These are phyloP conservation scores for Acacia concinna DNA, from an alignment of 331 rosid genomes.

Conservation along the genomic window DNA sequence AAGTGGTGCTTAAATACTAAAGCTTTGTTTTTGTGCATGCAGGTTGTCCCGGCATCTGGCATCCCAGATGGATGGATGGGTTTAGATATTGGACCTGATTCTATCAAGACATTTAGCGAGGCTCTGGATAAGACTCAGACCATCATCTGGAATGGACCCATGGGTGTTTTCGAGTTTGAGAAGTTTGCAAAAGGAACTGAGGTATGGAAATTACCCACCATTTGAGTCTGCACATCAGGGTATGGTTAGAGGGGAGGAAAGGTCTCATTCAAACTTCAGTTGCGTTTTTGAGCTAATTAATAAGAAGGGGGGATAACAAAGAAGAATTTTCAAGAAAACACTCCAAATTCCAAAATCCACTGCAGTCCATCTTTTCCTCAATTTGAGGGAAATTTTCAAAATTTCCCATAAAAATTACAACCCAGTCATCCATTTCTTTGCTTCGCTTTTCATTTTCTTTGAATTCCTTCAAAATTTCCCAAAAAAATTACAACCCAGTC, in stretches of 20 bases:
- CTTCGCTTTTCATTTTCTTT: not conserved
- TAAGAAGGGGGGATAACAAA: not conserved
- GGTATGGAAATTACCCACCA: constrained; percentile 31
- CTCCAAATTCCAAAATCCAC: not conserved
- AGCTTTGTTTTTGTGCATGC: constrained; percentile 16
- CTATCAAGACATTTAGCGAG: constrained; percentile 55
- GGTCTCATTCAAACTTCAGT: not conserved
- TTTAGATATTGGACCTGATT: constrained; percentile 75
- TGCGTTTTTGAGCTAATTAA: not conserved
- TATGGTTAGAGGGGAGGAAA: not conserved
- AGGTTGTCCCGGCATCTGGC: constrained; percentile 63
- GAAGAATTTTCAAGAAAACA: not conserved
- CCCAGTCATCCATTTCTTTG: not conserved
- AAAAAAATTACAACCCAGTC: not conserved
- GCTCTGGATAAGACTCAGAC: constrained; percentile 60
- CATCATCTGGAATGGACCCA: constrained; percentile 77
- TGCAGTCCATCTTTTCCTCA: not conserved
- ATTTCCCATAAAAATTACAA: not conserved
- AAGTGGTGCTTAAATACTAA: not conserved
- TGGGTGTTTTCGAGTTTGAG: constrained; percentile 77
- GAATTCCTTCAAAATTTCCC: not conserved
- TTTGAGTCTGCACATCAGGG: not conserved
- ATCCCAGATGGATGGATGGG: constrained; percentile 86
- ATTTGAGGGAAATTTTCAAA: not conserved
- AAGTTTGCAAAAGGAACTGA: constrained; percentile 73